Evolutionary conservation across 169 alveolate species (phyloP), one percentile per base, ranked within the genome.

Genomic region (Fabrea salina): DNA sequence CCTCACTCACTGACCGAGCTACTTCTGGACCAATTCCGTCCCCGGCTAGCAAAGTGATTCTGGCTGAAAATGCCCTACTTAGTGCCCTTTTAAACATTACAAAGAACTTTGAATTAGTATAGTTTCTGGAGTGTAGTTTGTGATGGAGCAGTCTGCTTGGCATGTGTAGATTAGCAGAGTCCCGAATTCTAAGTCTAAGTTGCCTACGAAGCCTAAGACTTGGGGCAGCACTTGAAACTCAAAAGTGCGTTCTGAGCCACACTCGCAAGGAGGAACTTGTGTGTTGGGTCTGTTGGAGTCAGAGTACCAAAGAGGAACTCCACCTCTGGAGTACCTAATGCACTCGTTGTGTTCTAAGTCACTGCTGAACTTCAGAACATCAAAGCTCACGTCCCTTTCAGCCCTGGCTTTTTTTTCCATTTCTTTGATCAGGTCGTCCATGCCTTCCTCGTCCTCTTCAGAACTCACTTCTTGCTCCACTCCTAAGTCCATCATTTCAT

Each of bases 21-120:
- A 89, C 87, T 79, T 89, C 94, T 22, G 94, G 94, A n/a, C 94
- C 94, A 33, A 89, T 89, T 22, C 94, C 94, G 77, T 89, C 91
- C 33, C 94, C 94, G 37, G 87, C 84, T 44, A 89, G 64, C 19
- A 82, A 75, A 22, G 82, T 81, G 25, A 86, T 89, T 53, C 22
- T 50, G n/a, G 32, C 32, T n/a, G 74, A 51, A 35, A 33, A 51
- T 19, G 41, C 19, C 35, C 71, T 58, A 30, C 59, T 51, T 22
- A 51, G 5, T 5, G 11, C 59, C 27, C 5, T 51, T 22, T 5
- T 51, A 22, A 7, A 5, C 11, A 11, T 51, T 51, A 47, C 16
- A 47, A n/a, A 22, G 67, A 56, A 56, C 40, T 19, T 25, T 56
- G 67, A 25, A 56, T 13, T 2, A 56, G 30, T 2, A 25, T 35